Evolutionary conservation across 2,329 filamentous ascomycete genomes (phyloP).

Genomic region (Pseudonectria buxi): DNA sequence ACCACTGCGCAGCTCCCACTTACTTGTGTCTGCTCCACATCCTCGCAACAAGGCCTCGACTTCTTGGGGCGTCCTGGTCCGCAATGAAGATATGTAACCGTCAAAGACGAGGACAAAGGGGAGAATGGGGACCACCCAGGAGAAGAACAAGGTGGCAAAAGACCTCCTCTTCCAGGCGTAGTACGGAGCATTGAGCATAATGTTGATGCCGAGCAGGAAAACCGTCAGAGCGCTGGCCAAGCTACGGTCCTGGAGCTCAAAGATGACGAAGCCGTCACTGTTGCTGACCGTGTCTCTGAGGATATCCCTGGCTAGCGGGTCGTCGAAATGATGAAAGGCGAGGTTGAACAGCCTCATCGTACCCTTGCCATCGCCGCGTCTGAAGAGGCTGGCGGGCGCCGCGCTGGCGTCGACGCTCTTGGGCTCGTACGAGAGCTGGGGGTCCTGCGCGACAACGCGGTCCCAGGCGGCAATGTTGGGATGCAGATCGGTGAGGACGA

Average conservation of each 20-base stretch:
- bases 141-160: constrained; percentile 54
- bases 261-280: constrained; percentile 62
- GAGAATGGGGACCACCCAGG: constrained; percentile 59
- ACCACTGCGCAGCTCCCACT: constrained; percentile 46
- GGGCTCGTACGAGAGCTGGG: constrained; percentile 52
- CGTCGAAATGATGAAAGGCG: constrained; percentile 71
- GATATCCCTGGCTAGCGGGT: constrained; percentile 53
- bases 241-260: constrained; percentile 66
- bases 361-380: constrained; percentile 32
- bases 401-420: constrained; percentile 58
- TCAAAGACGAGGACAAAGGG: constrained; percentile 64
- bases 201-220: constrained; percentile 44
- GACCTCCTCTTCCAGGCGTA: constrained; percentile 47
- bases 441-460: constrained; percentile 41
- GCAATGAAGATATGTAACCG: constrained; percentile 58
- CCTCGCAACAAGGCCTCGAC: constrained; percentile 51
- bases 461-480: constrained; percentile 58
- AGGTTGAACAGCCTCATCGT: constrained; percentile 67
- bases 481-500: constrained; percentile 60
- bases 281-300: constrained; percentile 58
- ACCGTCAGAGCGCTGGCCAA: constrained; percentile 47
- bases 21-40: constrained; percentile 36
- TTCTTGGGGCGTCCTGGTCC: constrained; percentile 61
- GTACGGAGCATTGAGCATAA: constrained; percentile 45
- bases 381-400: constrained; percentile 46